Conservation (phyloP, 2,329 filamentous ascomycete genomes). For the Alternaria metachromatica region DNA sequence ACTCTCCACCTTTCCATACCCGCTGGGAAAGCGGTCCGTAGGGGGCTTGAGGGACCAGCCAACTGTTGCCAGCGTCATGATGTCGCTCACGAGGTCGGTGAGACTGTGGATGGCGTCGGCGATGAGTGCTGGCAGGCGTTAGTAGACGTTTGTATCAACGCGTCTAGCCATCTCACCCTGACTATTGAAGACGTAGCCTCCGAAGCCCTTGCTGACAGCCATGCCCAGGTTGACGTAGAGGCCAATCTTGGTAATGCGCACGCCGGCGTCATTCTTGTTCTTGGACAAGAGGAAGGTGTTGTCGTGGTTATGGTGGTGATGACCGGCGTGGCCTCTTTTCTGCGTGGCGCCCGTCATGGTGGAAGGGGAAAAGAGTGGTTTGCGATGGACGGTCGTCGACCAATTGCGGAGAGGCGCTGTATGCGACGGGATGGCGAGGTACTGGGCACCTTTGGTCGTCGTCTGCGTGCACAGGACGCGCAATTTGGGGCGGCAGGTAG, state of each 20-base stretch:
- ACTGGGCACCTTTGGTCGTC: slow-evolving; percentile 28
- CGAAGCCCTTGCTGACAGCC: slow-evolving; percentile 90
- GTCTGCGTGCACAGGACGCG: slow-evolving; percentile 44
- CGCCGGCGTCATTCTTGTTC: slow-evolving; percentile 90
- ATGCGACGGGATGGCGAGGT: slow-evolving; percentile 11
- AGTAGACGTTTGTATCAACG: slow-evolving; percentile 13
- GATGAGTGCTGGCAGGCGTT: slow-evolving; percentile 67
- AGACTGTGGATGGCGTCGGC: slow-evolving; percentile 96
- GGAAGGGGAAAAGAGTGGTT: slow-evolving; percentile 36
- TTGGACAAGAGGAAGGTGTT: slow-evolving; percentile 80
- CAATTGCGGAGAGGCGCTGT: slow-evolving; percentile 33
- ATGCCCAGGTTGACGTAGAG: slow-evolving; percentile 90
- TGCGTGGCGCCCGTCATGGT: slow-evolving; percentile 41
- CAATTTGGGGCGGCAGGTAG: slow-evolving; percentile 24
- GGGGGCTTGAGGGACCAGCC: slow-evolving; percentile 90
- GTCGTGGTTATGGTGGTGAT: slow-evolving; percentile 78
- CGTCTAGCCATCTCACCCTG: slow-evolving; percentile 58
- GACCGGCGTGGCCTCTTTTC: slow-evolving; percentile 49
- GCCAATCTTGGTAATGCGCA: slow-evolving; percentile 89
- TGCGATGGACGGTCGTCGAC: slow-evolving; percentile 41
- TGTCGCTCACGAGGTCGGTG: slow-evolving; percentile 92
- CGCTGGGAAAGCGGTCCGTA: slow-evolving; percentile 81
- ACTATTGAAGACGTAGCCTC: slow-evolving; percentile 93
- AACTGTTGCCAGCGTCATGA: slow-evolving; percentile 92
- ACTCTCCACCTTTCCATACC: slow-evolving; percentile 98